Conservation (phyloP, 2,329 filamentous ascomycete genomes). For the Aspergillus oerlinghausenensis region DNA sequence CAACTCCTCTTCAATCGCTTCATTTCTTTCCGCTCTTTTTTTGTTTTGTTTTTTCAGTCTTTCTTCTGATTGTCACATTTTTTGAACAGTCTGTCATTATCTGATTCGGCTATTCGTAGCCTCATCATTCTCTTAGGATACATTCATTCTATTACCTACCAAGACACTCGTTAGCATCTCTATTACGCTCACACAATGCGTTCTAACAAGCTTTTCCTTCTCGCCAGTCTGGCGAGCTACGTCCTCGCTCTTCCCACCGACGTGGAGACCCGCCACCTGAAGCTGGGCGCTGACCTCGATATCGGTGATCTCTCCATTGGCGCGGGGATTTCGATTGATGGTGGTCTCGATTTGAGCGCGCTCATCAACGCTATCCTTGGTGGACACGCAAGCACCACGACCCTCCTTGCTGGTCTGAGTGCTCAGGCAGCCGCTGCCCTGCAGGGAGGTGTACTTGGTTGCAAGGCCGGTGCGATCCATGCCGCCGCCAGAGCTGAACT, state of each 20-base stretch:
- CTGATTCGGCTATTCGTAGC: slow-evolving; percentile 17
- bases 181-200: slow-evolving; percentile 19
- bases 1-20: slow-evolving; percentile 23
- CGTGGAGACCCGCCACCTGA: slow-evolving; percentile 22
- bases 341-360: slow-evolving; percentile 18
- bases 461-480: slow-evolving; percentile 25
- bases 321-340: slow-evolving; percentile 13
- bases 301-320: not conserved
- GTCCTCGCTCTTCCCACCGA: slow-evolving; percentile 29
- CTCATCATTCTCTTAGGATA: slow-evolving; percentile 13
- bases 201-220: slow-evolving; percentile 25
- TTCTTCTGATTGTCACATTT: slow-evolving; percentile 16
- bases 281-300: slow-evolving; percentile 14
- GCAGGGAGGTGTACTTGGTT: slow-evolving; percentile 32
- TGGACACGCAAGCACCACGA: slow-evolving; percentile 13
- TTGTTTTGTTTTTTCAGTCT: slow-evolving; percentile 11
- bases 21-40: slow-evolving; percentile 16
- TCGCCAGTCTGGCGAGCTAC: slow-evolving; percentile 31
- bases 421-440: slow-evolving; percentile 34
- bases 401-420: slow-evolving; percentile 26
- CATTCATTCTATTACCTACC: slow-evolving; percentile 13
- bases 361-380: slow-evolving; percentile 22
- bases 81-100: slow-evolving; percentile 33
- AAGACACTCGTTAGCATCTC: slow-evolving; percentile 11
- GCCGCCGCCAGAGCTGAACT: slow-evolving; percentile 25